Base-by-base conservation (phyloP, 352 stramenopile genomes). In the Pythium biforme region DNA sequence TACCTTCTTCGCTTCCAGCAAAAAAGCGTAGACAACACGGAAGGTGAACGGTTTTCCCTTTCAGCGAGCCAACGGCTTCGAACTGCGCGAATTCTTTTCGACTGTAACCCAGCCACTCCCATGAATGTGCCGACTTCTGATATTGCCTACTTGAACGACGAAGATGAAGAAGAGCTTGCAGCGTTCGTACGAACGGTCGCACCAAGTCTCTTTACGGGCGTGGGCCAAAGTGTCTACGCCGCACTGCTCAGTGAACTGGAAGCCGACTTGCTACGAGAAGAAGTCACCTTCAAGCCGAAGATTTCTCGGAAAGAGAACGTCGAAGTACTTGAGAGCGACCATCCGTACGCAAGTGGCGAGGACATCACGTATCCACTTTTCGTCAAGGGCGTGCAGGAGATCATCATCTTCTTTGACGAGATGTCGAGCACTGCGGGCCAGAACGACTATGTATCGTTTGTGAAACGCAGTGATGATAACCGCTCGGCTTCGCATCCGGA, bases 361-460 rank as follows among this genome's bases (percentile, higher is more conserved):
- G 70, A 92, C 31, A 58, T 79, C 25, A 89, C 63, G 8, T 89
- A 90, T 40, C 69, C 79, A 0, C 63, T 94, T 1, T 63, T 79
- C 29, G 93, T 97, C 51, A 74, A 62, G 26, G 84, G 79, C 4
- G 89, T 83, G 2, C 66, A 59, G 22, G 73, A 89, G 31, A 94
- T 97, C 33, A 57, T 82, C 22, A 77, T 97, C 8, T 81, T 75
- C 12, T 97, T 97, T 53, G 90, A 97, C 70, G 64, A 86, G 47
- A 60, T 69, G 53, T 93, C 83, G 1, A 76, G 70, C 47, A 96
- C 88, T 6, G 75, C 80, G 40, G 70, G 73, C 6, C 73, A 75
- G 19, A 90, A 86, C 45, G 90, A 97, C 57, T 97, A 86, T 53
- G 71, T 96, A 22, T 78, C 79, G 34, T 96, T 97, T 49, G 53